phyloP scores from a whole-genome alignment of 164 flowering plant genomes.

The Vitis labrusca region DNA sequence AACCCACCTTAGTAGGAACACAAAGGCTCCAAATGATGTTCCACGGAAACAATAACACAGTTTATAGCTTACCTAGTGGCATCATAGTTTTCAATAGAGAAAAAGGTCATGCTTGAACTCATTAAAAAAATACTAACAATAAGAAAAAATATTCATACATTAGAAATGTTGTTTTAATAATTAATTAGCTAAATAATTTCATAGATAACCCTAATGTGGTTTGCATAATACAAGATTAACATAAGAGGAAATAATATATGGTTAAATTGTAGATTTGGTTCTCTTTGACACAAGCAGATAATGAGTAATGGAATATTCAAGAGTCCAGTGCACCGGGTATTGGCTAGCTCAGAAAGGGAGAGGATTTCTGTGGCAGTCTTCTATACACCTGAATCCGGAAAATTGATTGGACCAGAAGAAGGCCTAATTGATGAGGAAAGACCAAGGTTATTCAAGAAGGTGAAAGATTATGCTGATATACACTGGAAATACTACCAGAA shows the following conservation, averaged over 20 bases:
- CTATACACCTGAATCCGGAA: slow-evolving; percentile 22
- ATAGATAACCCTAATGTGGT: too few species aligned
- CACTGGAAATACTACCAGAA: slow-evolving; percentile 28
- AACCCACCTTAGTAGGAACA: too few species aligned
- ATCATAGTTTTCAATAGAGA: too few species aligned
- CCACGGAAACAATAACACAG: too few species aligned
- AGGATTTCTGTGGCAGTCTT: slow-evolving; percentile 33
- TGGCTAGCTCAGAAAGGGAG: slow-evolving; percentile 22
- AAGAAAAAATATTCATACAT: too few species aligned
- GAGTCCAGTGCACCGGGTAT: slow-evolving; percentile 40
- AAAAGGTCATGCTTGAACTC: too few species aligned
- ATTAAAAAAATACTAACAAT: too few species aligned
- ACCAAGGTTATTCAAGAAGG: slow-evolving; percentile 26
- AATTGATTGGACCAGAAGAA: slow-evolving; percentile 34
- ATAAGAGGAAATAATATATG: neutral
- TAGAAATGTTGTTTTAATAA: too few species aligned
- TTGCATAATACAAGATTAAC: neutral
- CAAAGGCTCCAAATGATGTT: too few species aligned
- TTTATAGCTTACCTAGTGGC: too few species aligned
- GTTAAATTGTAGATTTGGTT: neutral
- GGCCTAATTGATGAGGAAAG: slow-evolving; percentile 17
- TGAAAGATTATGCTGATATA: slow-evolving; percentile 26
- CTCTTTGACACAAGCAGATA: slow-evolving; percentile 19
- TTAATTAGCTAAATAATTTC: too few species aligned
- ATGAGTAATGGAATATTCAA: slow-evolving; percentile 40